A percentile compares a stretch with the other conserved stretches of the same genome.
These are phyloP conservation scores for Clavariopsis aquatica DNA, from an alignment of 495 filamentous ascomycete species.

Conservation along the genomic window DNA sequence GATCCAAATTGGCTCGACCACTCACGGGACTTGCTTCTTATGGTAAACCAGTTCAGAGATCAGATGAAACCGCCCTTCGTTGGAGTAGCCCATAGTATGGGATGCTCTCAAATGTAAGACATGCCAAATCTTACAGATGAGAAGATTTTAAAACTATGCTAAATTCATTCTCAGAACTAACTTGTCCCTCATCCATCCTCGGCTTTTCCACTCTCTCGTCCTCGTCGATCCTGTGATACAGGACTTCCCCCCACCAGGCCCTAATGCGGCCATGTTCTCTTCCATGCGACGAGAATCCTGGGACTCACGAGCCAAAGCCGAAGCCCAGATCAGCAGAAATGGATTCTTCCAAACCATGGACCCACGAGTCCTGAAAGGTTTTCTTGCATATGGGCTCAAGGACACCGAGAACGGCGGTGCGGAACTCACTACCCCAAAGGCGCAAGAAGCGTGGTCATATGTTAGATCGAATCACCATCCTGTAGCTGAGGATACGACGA, in stretches of 20 bases:
- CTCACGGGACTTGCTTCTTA: constrained; percentile 76
- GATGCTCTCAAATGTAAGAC: constrained; percentile 62
- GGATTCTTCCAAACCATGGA: constrained; percentile 32
- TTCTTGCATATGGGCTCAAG: constrained; percentile 41
- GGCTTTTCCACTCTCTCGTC: constrained; percentile 71
- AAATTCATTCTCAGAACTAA: constrained; percentile 38
- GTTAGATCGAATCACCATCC: constrained; percentile 32
- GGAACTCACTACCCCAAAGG: constrained; percentile 42
- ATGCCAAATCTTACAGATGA: no score
- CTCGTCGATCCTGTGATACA: constrained; percentile 80
- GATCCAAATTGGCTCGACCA: constrained; percentile 73
- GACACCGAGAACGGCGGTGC: constrained; percentile 33
- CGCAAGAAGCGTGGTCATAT: constrained; percentile 46
- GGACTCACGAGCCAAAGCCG: constrained; percentile 35
- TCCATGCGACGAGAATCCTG: constrained; percentile 38
- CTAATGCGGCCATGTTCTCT: constrained; percentile 33
- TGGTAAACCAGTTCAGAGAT: constrained; percentile 78
- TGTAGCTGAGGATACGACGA: constrained; percentile 36
- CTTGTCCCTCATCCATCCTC: constrained; percentile 72
- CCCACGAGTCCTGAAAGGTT: constrained; percentile 38
- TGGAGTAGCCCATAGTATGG: constrained; percentile 89
- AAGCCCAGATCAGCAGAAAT: constrained; percentile 14
- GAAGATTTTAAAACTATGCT: not conserved
- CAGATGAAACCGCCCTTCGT: constrained; percentile 81
- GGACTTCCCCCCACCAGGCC: constrained; percentile 26